Conservation (phyloP, 192 early-diverging fungal genomes). For the Lobosporangium transversale region DNA sequence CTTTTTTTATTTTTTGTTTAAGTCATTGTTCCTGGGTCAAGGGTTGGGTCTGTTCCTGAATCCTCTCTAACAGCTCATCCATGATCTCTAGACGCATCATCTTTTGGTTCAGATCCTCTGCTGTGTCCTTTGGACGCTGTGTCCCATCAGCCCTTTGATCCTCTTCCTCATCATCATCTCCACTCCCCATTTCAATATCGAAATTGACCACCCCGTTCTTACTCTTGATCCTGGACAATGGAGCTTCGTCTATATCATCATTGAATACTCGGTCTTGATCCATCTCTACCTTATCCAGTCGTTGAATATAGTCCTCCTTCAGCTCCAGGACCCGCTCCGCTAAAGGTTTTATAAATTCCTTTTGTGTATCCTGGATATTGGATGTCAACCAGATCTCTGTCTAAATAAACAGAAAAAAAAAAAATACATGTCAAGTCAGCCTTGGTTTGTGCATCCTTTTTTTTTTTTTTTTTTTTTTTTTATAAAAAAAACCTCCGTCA, state of each 20-base stretch:
- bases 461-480: no score
- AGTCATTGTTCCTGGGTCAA: background rate
- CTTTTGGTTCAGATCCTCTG: conserved; percentile 25
- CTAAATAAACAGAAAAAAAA: conserved; percentile 12
- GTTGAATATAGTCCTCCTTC: conserved; percentile 40
- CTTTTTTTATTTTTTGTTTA: no score
- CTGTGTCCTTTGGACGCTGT: conserved; percentile 8
- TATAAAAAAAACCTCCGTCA: background rate
- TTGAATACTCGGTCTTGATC: conserved; percentile 7
- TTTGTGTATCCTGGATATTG: conserved; percentile 24
- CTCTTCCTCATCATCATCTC: conserved; percentile 10
- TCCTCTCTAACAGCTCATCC: conserved; percentile 36
- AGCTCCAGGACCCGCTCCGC: conserved; percentile 19
- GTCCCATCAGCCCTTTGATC: conserved; percentile 5
- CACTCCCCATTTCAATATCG: conserved; percentile 44
- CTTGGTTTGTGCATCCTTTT: no score
- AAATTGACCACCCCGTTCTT: conserved; percentile 51
- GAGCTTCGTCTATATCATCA: conserved; percentile 4
- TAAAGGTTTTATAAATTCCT: conserved; percentile 48
- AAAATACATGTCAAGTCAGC: no score
- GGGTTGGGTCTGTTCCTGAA: conserved; percentile 23
- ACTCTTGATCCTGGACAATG: conserved; percentile 8
- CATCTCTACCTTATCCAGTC: conserved; percentile 22
- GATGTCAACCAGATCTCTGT: conserved; percentile 49
- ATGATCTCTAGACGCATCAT: conserved; percentile 43